These are phyloP conservation scores for Tolypocladium guangdongense DNA, from an alignment of 2,329 filamentous ascomycete genomes.

Conservation along the genomic window DNA sequence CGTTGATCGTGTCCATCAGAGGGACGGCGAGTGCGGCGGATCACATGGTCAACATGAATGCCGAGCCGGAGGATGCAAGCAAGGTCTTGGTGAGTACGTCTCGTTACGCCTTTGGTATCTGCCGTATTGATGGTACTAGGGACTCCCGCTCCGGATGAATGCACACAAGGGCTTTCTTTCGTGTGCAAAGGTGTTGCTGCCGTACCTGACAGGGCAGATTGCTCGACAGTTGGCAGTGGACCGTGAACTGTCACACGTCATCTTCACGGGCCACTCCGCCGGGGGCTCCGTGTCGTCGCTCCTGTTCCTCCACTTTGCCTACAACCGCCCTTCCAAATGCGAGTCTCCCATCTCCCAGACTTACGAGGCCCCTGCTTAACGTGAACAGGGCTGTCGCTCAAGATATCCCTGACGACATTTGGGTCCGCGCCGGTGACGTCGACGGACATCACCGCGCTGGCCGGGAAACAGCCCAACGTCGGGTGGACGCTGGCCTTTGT, in stretches of 20 bases:
- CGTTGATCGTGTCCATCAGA: conserved; percentile 10
- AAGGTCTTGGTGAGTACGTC: conserved; percentile 3
- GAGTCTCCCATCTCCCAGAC: background rate
- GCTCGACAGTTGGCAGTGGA: conserved; percentile 3
- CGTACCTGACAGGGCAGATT: conserved; percentile 6
- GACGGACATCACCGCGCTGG: conserved; percentile 3
- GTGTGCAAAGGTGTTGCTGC: conserved; percentile 8
- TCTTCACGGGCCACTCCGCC: conserved; percentile 13
- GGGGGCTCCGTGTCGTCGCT: conserved; percentile 13
- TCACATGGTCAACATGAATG: conserved; percentile 13
- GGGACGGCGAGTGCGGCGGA: conserved; percentile 10
- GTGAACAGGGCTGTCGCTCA: background rate
- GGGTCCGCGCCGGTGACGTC: conserved; percentile 10
- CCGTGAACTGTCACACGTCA: background rate
- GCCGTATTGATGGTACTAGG: background rate
- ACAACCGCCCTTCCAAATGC: background rate
- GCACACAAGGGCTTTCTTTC: conserved; percentile 11
- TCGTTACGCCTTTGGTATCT: background rate
- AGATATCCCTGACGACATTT: conserved; percentile 10
- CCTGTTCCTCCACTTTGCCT: conserved; percentile 6
- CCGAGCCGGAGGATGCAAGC: conserved; percentile 1
- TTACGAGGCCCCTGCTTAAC: no score
- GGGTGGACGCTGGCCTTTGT: conserved; percentile 6
- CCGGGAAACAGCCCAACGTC: background rate
- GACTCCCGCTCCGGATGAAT: background rate